Conservation (phyloP, 805 yeast species). For the Blastobotrys parvus region DNA sequence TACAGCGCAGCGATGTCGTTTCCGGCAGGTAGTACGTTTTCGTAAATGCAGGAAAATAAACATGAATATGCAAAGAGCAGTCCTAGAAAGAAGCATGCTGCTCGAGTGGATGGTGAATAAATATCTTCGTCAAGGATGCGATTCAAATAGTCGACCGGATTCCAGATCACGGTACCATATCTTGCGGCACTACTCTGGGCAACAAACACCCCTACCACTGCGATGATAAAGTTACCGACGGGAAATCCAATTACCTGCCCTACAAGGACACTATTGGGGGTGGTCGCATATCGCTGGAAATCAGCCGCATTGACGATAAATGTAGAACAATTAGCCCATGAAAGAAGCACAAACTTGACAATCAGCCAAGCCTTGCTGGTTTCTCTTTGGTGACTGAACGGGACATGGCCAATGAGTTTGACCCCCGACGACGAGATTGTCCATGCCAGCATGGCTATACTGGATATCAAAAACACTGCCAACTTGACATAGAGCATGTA, state of each 20-base stretch:
- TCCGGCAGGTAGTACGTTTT: slow-evolving; percentile 42
- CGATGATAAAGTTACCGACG: slow-evolving; percentile 9
- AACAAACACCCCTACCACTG: slow-evolving; percentile 1
- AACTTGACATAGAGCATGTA: slow-evolving; percentile 8
- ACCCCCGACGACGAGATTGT: slow-evolving; percentile 5
- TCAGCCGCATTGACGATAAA: slow-evolving; percentile 13
- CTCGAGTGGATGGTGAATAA: slow-evolving; percentile 9
- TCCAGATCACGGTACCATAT: slow-evolving; percentile 1
- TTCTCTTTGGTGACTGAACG: neutral
- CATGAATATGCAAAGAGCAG: slow-evolving; percentile 10
- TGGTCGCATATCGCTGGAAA: slow-evolving; percentile 10
- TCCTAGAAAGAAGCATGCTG: slow-evolving; percentile 10
- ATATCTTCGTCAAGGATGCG: slow-evolving; percentile 4
- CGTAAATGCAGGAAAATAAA: slow-evolving; percentile 19
- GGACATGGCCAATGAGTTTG: neutral
- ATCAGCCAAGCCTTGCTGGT: slow-evolving; percentile 10
- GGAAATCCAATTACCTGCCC: slow-evolving; percentile 13
- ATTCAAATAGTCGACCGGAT: slow-evolving; percentile 6
- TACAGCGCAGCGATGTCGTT: slow-evolving; percentile 41
- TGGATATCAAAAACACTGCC: slow-evolving; percentile 7
- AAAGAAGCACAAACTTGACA: slow-evolving; percentile 4
- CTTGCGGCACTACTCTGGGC: neutral
- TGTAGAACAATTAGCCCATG: slow-evolving; percentile 14
- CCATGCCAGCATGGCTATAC: slow-evolving; percentile 11
- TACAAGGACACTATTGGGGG: slow-evolving; percentile 5